Base-by-base conservation (phyloP, 768 basidiomycete species). In the Auricularia cornea region DNA sequence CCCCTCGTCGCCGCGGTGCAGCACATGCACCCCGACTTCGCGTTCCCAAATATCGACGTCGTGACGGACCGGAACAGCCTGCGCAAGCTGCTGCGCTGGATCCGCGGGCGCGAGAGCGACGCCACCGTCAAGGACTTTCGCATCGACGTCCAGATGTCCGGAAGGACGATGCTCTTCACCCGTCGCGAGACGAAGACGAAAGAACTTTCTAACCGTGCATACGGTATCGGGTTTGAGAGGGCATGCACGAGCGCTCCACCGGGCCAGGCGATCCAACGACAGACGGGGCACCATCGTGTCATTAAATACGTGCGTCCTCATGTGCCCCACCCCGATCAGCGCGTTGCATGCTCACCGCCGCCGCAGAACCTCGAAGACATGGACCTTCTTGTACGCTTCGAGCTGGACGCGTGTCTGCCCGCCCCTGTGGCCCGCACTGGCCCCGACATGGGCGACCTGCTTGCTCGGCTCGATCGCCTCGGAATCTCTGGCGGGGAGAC, bases 41-140 rank as follows among this genome's bases (percentile, higher is more conserved):
- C 77, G 61, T 80, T 78, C 75, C 70, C 73, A 51, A 44, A 67
- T 3, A 69, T 83, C 5, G 76, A 82, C 20, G 59, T 78, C 52
- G 74, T 90, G 64, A 84, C 86, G 0, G 88, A 89, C 68, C 79
- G 89, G 31, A 90, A 89, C 67, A 78, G 77, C 29, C 73, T 90
- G 20, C 79, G 88, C 29, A 88, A 87, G 70, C 73, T 90, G 44
- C 68, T 84, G 26, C 77, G 84, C 29, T 88, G 84, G 85, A 76
- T 81, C n/a, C 54, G 54, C 23, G 54, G 54, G 8, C 54, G 54
- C 54, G 54, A 31, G 26, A 28, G 26, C 3, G 67, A 68, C 23
- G 59, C 67, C 18, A 57, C 20, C 18, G 65, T 68, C n/a, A 69
- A 73, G 14, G 80, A 83, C 61, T 92, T 91, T 68, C 77, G 90